phyloP scores from a whole-genome alignment of 1,284 basidiomycete species.

The Trichosporon faecale region DNA sequence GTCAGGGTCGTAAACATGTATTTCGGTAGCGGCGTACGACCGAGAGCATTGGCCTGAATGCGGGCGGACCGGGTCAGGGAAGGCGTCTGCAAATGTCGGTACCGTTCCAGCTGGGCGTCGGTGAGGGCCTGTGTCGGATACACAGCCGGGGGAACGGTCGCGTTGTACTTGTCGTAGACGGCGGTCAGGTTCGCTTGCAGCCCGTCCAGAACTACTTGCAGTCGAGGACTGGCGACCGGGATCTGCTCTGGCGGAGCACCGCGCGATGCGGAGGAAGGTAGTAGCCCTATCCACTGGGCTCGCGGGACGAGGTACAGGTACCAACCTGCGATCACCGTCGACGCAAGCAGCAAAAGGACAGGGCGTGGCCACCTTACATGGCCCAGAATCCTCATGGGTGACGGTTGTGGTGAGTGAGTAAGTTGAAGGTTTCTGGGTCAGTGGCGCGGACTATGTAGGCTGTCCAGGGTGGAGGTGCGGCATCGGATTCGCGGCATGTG shows the following conservation, averaged over 20 bases:
- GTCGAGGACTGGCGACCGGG: neutral
- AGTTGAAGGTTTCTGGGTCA: neutral
- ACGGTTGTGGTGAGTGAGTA: neutral
- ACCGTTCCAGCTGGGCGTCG: slow-evolving; percentile 36
- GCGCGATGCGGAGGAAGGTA: neutral
- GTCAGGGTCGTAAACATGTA: slow-evolving; percentile 46
- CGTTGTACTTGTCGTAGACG: slow-evolving; percentile 17
- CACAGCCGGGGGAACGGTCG: slow-evolving; percentile 27
- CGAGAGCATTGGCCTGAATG: neutral
- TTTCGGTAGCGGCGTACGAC: slow-evolving; percentile 29
- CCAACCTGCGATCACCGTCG: neutral
- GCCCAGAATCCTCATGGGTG: neutral
- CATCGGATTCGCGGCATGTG: neutral
- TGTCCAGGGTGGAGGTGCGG: slow-evolving; percentile 1
- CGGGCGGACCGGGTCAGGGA: neutral
- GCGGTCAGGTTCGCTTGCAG: slow-evolving; percentile 21
- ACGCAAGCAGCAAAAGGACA: neutral
- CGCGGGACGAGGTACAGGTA: slow-evolving; percentile 6
- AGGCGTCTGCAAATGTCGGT: slow-evolving; percentile 32
- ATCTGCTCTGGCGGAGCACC: neutral
- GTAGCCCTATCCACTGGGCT: neutral
- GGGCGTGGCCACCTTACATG: neutral
- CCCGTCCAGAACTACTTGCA: slow-evolving; percentile 13
- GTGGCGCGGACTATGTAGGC: neutral
- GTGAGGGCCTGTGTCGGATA: slow-evolving; percentile 38